Evolutionary conservation across 768 basidiomycete genomes (phyloP).

Genomic region (Serpula lacrymans): DNA sequence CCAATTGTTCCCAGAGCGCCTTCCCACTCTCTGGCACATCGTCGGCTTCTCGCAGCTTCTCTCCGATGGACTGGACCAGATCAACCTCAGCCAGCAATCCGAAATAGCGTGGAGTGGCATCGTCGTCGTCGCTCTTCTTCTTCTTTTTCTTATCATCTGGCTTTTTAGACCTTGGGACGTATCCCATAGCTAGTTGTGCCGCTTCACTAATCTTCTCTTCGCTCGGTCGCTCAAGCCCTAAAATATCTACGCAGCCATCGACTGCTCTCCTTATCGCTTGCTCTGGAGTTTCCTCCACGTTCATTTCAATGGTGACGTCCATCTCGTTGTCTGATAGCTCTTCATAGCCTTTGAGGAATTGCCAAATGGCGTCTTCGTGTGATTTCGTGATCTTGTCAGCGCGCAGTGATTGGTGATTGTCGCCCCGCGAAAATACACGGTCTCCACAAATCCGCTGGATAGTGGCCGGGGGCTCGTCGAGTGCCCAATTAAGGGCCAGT

Average conservation of each 20-base stretch:
- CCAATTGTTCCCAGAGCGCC: constrained; percentile 49
- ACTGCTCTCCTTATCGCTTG: constrained; percentile 56
- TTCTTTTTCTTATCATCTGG: constrained; percentile 28
- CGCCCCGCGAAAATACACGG: constrained; percentile 71
- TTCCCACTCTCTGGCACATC: constrained; percentile 29
- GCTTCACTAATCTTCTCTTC: constrained; percentile 51
- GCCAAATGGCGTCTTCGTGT: constrained; percentile 83
- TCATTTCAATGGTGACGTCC: constrained; percentile 67
- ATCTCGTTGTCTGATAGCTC: constrained; percentile 62
- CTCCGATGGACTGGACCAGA: constrained; percentile 44
- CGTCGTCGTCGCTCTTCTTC: constrained; percentile 26
- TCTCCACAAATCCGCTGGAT: constrained; percentile 75
- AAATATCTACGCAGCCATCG: constrained; percentile 48
- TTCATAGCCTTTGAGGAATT: constrained; percentile 66
- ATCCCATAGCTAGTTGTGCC: constrained; percentile 37
- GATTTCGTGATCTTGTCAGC: constrained; percentile 46
- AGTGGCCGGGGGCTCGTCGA: constrained; percentile 53
- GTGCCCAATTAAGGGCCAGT: constrained; percentile 77
- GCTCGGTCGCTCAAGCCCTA: constrained; percentile 52
- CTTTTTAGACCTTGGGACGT: constrained; percentile 35
- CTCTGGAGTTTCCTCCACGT: constrained; percentile 52
- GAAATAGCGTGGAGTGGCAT: constrained; percentile 60
- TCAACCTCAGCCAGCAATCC: constrained; percentile 76
- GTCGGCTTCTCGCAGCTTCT: constrained; percentile 31
- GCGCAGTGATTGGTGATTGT: constrained; percentile 80